phyloP scores from a whole-genome alignment of 768 basidiomycete species.

The Podaxis mareebaensis region DNA sequence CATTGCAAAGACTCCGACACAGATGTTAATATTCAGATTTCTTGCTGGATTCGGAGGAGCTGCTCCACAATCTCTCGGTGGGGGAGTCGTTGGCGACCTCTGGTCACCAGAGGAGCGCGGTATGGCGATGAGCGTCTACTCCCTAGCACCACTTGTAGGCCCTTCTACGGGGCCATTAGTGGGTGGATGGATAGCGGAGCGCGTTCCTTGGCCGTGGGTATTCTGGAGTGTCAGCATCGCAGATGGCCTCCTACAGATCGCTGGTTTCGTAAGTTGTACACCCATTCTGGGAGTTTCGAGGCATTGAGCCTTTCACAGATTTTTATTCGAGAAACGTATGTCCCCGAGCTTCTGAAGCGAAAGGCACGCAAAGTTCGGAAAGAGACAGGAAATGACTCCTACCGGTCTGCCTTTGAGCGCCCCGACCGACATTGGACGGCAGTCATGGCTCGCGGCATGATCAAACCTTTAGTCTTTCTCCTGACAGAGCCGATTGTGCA shows the following conservation, averaged over 20 bases:
- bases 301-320: conserved; percentile 16
- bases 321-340: conserved; percentile 41
- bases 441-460: conserved; percentile 47
- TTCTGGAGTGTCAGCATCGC: conserved; percentile 59
- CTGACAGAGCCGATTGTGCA: conserved; percentile 61
- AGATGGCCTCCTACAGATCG: conserved; percentile 44
- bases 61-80: conserved; percentile 62
- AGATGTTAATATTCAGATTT: conserved; percentile 62
- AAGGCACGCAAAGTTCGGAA: conserved; percentile 39
- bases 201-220: conserved; percentile 58
- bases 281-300: background rate
- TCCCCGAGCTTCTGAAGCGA: conserved; percentile 47
- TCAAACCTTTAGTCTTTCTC: conserved; percentile 60
- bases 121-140: conserved; percentile 52
- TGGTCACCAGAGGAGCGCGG: conserved; percentile 55
- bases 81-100: conserved; percentile 54
- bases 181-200: conserved; percentile 48
- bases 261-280: conserved; percentile 44
- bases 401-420: conserved; percentile 45
- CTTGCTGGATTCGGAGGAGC: conserved; percentile 65
- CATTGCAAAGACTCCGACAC: conserved; percentile 49
- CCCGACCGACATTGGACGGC: conserved; percentile 40
- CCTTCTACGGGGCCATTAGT: conserved; percentile 39
- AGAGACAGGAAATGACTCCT: conserved; percentile 26
- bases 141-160: conserved; percentile 53